These are phyloP conservation scores for Verticillium albo-atrum DNA, from an alignment of 2,329 filamentous ascomycete species.

Conservation along the genomic window DNA sequence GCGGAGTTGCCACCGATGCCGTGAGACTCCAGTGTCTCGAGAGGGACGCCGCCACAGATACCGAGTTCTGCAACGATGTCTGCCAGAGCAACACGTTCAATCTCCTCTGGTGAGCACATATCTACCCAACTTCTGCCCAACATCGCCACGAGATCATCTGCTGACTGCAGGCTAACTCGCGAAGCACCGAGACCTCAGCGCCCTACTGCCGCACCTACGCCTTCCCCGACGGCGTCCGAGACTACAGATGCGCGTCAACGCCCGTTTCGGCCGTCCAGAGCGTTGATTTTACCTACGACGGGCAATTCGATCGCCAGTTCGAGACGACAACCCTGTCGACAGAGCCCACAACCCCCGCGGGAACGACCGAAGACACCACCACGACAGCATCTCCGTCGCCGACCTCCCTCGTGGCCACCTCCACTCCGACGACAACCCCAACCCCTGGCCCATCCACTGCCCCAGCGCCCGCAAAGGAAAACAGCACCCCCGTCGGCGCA, in stretches of 20 bases:
- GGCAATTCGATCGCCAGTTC: conserved; percentile 1
- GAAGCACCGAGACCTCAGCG: conserved; percentile 3
- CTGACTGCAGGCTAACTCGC: background rate
- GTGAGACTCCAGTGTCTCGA: background rate
- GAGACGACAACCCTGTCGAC: conserved; percentile 1
- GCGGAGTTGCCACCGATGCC: background rate
- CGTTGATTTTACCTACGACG: conserved; percentile 3
- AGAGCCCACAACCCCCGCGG: background rate
- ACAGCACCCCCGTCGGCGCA: conserved; percentile 28
- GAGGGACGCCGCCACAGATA: conserved; percentile 1
- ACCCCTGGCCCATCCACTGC: background rate
- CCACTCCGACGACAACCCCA: background rate
- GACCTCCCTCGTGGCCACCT: background rate
- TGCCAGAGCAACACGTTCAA: conserved; percentile 7
- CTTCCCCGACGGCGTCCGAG: conserved; percentile 6
- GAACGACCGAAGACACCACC: background rate
- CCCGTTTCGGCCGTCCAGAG: background rate
- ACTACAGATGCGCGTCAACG: conserved; percentile 7
- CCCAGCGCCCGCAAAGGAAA: background rate
- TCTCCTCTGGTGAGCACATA: conserved; percentile 2
- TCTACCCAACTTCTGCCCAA: background rate
- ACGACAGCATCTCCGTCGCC: background rate
- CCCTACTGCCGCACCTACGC: conserved; percentile 9
- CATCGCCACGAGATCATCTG: background rate
- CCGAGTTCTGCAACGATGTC: conserved; percentile 5